These are phyloP conservation scores for Fusarium mundagurra DNA, from an alignment of 2,329 filamentous ascomycete species.

Conservation along the genomic window DNA sequence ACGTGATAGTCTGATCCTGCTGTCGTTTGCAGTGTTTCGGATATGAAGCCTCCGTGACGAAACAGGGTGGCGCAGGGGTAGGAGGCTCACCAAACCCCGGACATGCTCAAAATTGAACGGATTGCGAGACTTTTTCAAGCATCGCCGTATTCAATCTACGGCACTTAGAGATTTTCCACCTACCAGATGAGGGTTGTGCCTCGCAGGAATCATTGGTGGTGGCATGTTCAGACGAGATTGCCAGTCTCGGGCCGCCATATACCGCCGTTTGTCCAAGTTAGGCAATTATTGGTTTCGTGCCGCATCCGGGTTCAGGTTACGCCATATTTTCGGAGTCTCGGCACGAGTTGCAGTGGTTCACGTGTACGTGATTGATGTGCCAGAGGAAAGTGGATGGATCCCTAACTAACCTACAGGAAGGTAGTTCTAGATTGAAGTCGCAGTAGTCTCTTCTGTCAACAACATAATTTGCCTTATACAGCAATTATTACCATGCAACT, in stretches of 20 bases:
- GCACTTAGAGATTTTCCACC: not conserved
- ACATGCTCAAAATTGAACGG: not conserved
- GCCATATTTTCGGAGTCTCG: not conserved
- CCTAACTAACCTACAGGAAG: not conserved
- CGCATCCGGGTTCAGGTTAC: not conserved
- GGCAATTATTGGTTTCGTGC: not conserved
- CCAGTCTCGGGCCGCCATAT: not conserved
- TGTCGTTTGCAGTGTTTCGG: not conserved
- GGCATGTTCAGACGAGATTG: not conserved
- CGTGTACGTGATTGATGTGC: no score
- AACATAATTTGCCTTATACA: no score
- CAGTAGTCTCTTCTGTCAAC: no score
- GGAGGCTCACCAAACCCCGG: not conserved
- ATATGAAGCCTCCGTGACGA: constrained; percentile 10
- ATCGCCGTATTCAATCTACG: not conserved
- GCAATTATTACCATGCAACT: no score
- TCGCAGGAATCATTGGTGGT: not conserved
- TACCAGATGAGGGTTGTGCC: not conserved
- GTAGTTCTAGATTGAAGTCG: no score
- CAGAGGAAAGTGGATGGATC: no score
- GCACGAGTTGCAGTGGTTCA: not conserved
- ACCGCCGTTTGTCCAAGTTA: not conserved
- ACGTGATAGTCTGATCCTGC: not conserved
- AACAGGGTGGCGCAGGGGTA: not conserved
- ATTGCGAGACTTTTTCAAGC: not conserved